phyloP scores from a whole-genome alignment of 768 basidiomycete genomes.

The Serendipita sp. region DNA sequence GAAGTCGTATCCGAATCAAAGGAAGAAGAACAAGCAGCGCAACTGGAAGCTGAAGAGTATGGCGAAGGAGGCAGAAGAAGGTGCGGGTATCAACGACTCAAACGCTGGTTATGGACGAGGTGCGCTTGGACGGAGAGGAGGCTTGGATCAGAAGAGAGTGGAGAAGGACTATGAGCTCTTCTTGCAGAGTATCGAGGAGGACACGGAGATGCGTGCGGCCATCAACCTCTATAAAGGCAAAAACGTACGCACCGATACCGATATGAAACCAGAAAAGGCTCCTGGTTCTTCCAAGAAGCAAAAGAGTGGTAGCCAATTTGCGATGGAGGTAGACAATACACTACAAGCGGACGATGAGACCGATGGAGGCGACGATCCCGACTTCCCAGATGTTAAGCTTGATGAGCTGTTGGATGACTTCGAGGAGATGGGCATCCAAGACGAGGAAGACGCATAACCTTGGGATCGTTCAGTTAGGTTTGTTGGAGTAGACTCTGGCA shows the following conservation, averaged over 20 bases:
- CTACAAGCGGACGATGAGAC: conserved; percentile 18
- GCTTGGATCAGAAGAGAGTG: conserved; percentile 79
- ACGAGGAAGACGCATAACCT: conserved; percentile 16
- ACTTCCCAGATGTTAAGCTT: conserved; percentile 77
- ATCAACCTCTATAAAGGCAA: conserved; percentile 75
- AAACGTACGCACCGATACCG: conserved; percentile 20
- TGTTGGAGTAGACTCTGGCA: background rate
- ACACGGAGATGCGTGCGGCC: conserved; percentile 71
- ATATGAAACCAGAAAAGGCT: conserved; percentile 19
- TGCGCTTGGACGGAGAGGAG: conserved; percentile 80
- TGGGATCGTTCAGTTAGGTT: background rate
- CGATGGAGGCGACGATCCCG: conserved; percentile 48
- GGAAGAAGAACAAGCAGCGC: conserved; percentile 78
- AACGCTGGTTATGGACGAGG: conserved; percentile 36
- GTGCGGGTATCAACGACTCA: conserved; percentile 51
- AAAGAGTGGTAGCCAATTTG: conserved; percentile 31
- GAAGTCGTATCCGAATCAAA: conserved; percentile 85
- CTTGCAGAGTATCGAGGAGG: conserved; percentile 86
- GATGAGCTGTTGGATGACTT: conserved; percentile 84
- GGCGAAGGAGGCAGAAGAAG: conserved; percentile 79
- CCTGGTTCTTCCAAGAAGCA: conserved; percentile 17
- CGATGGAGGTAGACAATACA: conserved; percentile 54
- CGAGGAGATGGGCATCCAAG: conserved; percentile 72
- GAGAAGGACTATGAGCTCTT: conserved; percentile 96
- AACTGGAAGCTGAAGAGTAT: conserved; percentile 85